A percentile compares a stretch with the other conserved stretches of the same genome.
These are phyloP conservation scores for Microcera coccophila DNA, from an alignment of 2,329 filamentous ascomycete species.

Conservation along the genomic window DNA sequence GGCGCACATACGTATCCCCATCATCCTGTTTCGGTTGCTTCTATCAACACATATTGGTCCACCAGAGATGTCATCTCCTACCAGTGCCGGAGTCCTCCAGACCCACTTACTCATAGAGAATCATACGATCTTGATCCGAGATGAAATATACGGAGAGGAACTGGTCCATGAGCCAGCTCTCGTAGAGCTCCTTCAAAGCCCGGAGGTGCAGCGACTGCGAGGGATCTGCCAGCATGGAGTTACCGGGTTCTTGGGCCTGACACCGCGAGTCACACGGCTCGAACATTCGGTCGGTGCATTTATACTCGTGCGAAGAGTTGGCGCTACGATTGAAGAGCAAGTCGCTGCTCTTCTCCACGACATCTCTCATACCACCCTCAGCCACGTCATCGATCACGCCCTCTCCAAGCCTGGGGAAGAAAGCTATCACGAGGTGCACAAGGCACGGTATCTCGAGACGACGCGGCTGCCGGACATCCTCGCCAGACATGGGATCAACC, in stretches of 20 bases:
- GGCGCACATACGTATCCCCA: no score
- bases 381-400: slow-evolving; percentile 38
- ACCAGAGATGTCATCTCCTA: no score
- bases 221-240: slow-evolving; percentile 37
- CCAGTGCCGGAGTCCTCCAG: no score
- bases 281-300: slow-evolving; percentile 40
- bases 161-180: slow-evolving; percentile 25
- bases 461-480: slow-evolving; percentile 34
- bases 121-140: slow-evolving; percentile 22
- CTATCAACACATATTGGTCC: no score
- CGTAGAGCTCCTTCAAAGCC: slow-evolving; percentile 26
- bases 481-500: slow-evolving; percentile 28
- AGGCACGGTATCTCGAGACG: slow-evolving; percentile 32
- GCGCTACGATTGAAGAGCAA: slow-evolving; percentile 34
- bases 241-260: slow-evolving; percentile 33
- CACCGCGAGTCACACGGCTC: slow-evolving; percentile 34
- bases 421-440: slow-evolving; percentile 40
- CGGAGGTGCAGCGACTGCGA: slow-evolving; percentile 30
- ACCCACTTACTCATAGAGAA: no score
- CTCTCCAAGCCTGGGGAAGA: slow-evolving; percentile 33
- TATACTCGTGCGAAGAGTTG: slow-evolving; percentile 35
- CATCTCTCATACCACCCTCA: slow-evolving; percentile 37
- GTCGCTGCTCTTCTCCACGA: slow-evolving; percentile 38
- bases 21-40: no score
- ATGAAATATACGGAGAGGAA: slow-evolving; percentile 34